Conservation (phyloP, 768 basidiomycete species). For the Leccinellum rugosiceps region DNA sequence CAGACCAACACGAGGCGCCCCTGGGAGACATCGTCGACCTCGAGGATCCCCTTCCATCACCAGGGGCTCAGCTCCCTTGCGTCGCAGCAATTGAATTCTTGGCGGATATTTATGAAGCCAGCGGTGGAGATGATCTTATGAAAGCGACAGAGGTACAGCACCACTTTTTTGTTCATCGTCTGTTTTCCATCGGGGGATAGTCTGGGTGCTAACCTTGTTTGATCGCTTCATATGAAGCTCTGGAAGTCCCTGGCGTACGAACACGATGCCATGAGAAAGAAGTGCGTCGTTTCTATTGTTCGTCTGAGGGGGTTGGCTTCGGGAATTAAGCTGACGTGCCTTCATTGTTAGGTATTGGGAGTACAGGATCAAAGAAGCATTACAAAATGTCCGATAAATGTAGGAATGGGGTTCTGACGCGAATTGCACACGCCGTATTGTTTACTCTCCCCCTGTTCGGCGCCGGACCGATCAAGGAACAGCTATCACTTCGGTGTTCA, state of each 20-base stretch:
- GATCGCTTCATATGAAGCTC: slow-evolving; percentile 41
- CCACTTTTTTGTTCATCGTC: not conserved
- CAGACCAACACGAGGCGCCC: slow-evolving; percentile 21
- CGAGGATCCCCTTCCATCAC: slow-evolving; percentile 67
- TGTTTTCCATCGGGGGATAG: not conserved
- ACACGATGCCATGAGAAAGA: slow-evolving; percentile 73
- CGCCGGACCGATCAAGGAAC: not conserved
- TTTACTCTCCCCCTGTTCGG: not conserved
- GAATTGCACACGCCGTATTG: slow-evolving; percentile 9
- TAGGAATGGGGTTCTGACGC: slow-evolving; percentile 3
- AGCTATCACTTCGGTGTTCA: not conserved
- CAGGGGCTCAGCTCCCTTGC: slow-evolving; percentile 70
- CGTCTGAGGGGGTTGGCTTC: slow-evolving; percentile 10
- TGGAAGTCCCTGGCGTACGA: slow-evolving; percentile 69
- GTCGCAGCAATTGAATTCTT: slow-evolving; percentile 80
- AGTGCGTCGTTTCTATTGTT: slow-evolving; percentile 42
- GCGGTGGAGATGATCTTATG: slow-evolving; percentile 44
- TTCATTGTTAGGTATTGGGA: slow-evolving; percentile 65
- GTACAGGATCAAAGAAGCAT: slow-evolving; percentile 59
- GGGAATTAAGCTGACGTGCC: slow-evolving; percentile 25
- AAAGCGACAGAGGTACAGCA: slow-evolving; percentile 49
- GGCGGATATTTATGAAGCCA: slow-evolving; percentile 68
- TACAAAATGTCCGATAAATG: slow-evolving; percentile 22
- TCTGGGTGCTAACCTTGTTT: slow-evolving; percentile 9
- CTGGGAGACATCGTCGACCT: slow-evolving; percentile 59